Percentiles rank a stretch among this genome's conserved stretches.
Conservation (phyloP, 352 stramenopile genomes). For the Globisporangium perplexum region DNA sequence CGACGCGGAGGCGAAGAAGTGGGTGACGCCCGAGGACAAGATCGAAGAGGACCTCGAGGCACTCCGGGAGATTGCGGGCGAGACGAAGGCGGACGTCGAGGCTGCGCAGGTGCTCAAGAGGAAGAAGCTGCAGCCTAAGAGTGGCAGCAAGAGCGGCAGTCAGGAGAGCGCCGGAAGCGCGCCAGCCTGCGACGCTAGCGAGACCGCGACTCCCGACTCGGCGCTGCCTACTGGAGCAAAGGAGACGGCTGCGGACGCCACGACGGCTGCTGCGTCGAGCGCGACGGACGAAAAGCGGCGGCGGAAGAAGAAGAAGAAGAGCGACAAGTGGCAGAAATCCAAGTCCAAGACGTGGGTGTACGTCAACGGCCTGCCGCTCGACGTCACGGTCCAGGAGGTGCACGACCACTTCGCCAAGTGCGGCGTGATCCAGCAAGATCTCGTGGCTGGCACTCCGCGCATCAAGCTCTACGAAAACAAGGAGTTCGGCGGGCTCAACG, state of each 20-base stretch:
- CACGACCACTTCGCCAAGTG: constrained; percentile 92
- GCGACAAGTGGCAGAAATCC: constrained; percentile 70
- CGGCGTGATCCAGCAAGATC: constrained; percentile 93
- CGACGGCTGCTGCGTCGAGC: background rate
- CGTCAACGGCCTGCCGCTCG: constrained; percentile 91
- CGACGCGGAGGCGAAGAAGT: constrained; percentile 59
- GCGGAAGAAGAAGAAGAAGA: constrained; percentile 82
- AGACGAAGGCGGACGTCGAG: constrained; percentile 15
- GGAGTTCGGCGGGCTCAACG: constrained; percentile 83
- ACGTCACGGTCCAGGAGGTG: constrained; percentile 91
- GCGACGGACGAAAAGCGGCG: constrained; percentile 33
- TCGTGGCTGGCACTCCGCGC: constrained; percentile 88
- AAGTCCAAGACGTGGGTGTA: constrained; percentile 95
- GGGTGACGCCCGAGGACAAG: constrained; percentile 63
- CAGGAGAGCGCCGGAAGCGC: too few species aligned
- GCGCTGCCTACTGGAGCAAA: background rate
- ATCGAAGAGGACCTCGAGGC: constrained; percentile 66
- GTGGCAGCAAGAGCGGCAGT: constrained; percentile 20
- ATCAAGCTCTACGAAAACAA: constrained; percentile 96
- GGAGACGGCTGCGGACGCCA: background rate
- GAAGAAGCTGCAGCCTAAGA: constrained; percentile 29
- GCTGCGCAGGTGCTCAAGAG: constrained; percentile 12
- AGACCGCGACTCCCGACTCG: background rate
- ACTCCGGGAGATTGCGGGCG: constrained; percentile 37
- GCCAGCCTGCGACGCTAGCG: too few species aligned